Evolutionary conservation across 106 monocot genomes (phyloP).

Genomic region (Dioscorea dumetorum): DNA sequence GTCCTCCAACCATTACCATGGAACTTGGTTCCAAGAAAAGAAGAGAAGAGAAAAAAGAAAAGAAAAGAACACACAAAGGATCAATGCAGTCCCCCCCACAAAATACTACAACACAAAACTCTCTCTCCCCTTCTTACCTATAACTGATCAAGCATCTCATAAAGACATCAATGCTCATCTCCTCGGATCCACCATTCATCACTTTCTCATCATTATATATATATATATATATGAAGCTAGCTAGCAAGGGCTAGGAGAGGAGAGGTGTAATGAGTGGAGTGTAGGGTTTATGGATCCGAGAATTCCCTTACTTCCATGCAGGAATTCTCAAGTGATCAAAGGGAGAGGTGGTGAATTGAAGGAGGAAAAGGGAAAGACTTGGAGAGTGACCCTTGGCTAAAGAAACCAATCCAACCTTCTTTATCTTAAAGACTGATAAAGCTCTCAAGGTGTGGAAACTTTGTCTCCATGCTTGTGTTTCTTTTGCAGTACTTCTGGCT

Average conservation of each 20-base stretch:
- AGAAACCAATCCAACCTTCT: slow-evolving; percentile 2
- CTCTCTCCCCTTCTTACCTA: not conserved
- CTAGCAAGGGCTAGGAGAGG: not conserved
- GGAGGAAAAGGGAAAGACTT: not conserved
- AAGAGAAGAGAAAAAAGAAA: not conserved
- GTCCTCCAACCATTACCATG: not conserved
- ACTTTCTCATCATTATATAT: slow-evolving; percentile 30
- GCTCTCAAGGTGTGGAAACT: slow-evolving; percentile 42
- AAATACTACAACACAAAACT: not conserved
- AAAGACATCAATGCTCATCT: not conserved
- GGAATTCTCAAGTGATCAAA: slow-evolving; percentile 4
- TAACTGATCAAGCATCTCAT: slow-evolving; percentile 1
- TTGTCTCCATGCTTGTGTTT: slow-evolving; percentile 40
- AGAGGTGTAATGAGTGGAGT: slow-evolving; percentile 9
- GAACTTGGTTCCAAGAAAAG: not conserved
- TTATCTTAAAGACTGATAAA: slow-evolving; percentile 33
- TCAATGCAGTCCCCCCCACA: not conserved
- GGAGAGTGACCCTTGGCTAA: slow-evolving; percentile 13
- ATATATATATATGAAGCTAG: not conserved
- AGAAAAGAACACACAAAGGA: not conserved
- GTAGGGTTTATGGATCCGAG: slow-evolving; percentile 37
- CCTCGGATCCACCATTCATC: slow-evolving; percentile 47
- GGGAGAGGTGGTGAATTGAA: no score
- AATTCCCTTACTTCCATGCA: slow-evolving; percentile 61
- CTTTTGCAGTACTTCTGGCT: slow-evolving; percentile 9